Evolutionary conservation across 306 rosid species (phyloP).

Genomic region (Mucuna pruriens): DNA sequence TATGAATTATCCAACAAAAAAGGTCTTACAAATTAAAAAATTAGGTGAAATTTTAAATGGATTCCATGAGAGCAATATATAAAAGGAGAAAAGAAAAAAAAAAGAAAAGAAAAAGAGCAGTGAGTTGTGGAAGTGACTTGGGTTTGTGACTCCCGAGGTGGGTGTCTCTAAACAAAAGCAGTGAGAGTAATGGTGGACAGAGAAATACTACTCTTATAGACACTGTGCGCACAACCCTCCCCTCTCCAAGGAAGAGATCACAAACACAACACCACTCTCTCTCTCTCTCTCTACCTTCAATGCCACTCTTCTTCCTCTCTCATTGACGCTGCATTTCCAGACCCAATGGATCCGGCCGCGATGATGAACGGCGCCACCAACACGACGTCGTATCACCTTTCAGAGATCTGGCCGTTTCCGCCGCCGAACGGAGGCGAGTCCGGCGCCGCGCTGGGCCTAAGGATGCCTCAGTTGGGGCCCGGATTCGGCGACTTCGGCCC

Average conservation of each 20-base stretch:
- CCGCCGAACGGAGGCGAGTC: slow-evolving; percentile 36
- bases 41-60: not conserved
- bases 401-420: slow-evolving; percentile 86
- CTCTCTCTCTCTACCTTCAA: slow-evolving; percentile 6
- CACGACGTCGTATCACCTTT: slow-evolving; percentile 55
- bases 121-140: slow-evolving; percentile 50
- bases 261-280: not conserved
- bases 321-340: not conserved
- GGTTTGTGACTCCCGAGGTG: slow-evolving; percentile 56
- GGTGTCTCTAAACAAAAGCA: slow-evolving; percentile 40
- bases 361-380: slow-evolving; percentile 54
- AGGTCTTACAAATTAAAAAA: too few relatives aligned
- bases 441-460: slow-evolving; percentile 51
- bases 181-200: slow-evolving; percentile 31
- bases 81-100: not conserved
- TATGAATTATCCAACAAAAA: too few relatives aligned
- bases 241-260: slow-evolving; percentile 57
- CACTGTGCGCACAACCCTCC: slow-evolving; percentile 56
- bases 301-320: slow-evolving; percentile 9
- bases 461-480: slow-evolving; percentile 52
- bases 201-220: slow-evolving; percentile 15
- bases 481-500: slow-evolving; percentile 51
- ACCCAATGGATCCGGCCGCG: slow-evolving; percentile 76
- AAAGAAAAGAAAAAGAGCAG: not conserved
- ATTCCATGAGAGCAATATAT: too few relatives aligned